A percentile compares a stretch with the other conserved stretches of the same genome.
phyloP scores from a whole-genome alignment of 2,329 filamentous ascomycete genomes.

The Metarhizium anisopliae region DNA sequence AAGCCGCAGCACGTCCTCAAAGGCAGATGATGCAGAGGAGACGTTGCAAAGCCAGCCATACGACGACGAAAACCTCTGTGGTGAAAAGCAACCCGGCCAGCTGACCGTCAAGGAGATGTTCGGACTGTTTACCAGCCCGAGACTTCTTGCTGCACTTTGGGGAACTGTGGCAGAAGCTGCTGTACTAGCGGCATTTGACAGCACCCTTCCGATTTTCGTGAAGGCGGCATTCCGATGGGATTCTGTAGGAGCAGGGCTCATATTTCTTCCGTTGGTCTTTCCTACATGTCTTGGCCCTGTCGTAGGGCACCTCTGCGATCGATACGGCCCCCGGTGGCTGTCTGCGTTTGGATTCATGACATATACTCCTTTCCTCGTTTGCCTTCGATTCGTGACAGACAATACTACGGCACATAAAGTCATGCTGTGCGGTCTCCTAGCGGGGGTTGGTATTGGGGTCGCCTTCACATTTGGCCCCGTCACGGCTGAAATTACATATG shows the following conservation, averaged over 20 bases:
- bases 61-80: background rate
- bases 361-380: conserved; percentile 23
- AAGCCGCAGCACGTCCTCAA: background rate
- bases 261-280: conserved; percentile 24
- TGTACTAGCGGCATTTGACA: conserved; percentile 23
- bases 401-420: conserved; percentile 20
- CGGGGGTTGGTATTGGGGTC: conserved; percentile 20
- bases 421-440: conserved; percentile 22
- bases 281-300: conserved; percentile 22
- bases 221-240: conserved; percentile 21
- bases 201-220: conserved; percentile 23
- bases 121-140: conserved; percentile 19
- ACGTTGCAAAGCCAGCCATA: background rate
- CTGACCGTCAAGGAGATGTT: conserved; percentile 12
- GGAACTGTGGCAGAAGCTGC: conserved; percentile 24
- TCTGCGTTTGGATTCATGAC: conserved; percentile 23
- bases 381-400: conserved; percentile 22
- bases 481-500: conserved; percentile 28
- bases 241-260: conserved; percentile 23
- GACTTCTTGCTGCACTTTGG: conserved; percentile 24
- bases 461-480: conserved; percentile 23
- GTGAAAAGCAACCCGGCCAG: background rate
- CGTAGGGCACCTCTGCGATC: conserved; percentile 21
- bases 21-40: background rate
- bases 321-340: conserved; percentile 26